Conservation (phyloP, 73 alveolate genomes). For the Halteria grandinella region DNA sequence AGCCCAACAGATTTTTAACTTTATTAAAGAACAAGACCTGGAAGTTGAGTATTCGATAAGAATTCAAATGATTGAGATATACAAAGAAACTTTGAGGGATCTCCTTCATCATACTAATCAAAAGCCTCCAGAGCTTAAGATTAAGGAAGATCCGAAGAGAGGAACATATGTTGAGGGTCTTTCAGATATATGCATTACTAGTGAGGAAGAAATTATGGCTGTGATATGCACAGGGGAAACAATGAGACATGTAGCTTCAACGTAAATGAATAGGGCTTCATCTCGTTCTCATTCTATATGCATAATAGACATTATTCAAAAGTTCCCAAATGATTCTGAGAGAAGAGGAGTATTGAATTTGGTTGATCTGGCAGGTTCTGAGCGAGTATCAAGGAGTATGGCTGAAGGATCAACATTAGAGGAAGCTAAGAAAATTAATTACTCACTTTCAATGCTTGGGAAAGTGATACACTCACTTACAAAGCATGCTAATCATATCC, state of each 20-base stretch:
- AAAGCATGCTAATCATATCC: conserved; percentile 84
- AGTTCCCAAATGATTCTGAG: conserved; percentile 74
- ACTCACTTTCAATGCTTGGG: conserved; percentile 91
- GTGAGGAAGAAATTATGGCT: conserved; percentile 67
- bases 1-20: conserved; percentile 63
- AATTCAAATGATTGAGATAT: conserved; percentile 86
- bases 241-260: conserved; percentile 77
- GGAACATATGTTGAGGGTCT: conserved; percentile 88
- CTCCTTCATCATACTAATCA: conserved; percentile 30
- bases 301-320: conserved; percentile 61
- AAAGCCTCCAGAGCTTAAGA: conserved; percentile 64
- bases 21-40: conserved; percentile 50
- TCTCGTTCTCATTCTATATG: conserved; percentile 80
- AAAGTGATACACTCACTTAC: conserved; percentile 92
- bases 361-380: conserved; percentile 97
- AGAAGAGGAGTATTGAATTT: conserved; percentile 87
- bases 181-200: conserved; percentile 65
- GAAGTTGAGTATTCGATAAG: conserved; percentile 74
- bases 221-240: conserved; percentile 75
- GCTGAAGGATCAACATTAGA: conserved; percentile 93
- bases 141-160: conserved; percentile 76
- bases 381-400: conserved; percentile 89
- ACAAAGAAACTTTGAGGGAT: conserved; percentile 80
- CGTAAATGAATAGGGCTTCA: conserved; percentile 75
- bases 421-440: conserved; percentile 95